Conservation (phyloP, 1,139 yeast species). For the Yamadazyma jaroonii region DNA sequence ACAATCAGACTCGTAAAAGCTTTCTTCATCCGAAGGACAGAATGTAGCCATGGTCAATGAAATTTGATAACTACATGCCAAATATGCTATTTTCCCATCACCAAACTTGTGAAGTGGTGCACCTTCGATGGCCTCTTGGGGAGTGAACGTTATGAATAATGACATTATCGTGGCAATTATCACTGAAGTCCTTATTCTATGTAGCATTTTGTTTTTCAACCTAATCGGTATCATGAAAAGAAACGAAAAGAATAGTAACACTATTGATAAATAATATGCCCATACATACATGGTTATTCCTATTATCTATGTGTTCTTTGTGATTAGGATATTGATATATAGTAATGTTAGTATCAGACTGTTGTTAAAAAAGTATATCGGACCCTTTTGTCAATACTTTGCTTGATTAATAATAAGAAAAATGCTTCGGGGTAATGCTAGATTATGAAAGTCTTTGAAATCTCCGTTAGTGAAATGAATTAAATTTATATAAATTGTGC, state of each 20-base stretch:
- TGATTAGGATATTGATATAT: too few species aligned
- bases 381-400: too few species aligned
- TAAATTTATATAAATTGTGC: too few species aligned
- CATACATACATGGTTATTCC: neutral
- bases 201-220: slow-evolving; percentile 11
- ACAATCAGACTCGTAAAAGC: slow-evolving; percentile 17
- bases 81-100: slow-evolving; percentile 26
- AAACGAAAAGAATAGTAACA: slow-evolving; percentile 15
- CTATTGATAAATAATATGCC: slow-evolving; percentile 15
- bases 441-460: too few species aligned
- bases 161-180: slow-evolving; percentile 19
- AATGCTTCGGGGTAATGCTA: too few species aligned
- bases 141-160: slow-evolving; percentile 25
- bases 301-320: neutral
- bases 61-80: slow-evolving; percentile 31
- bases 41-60: slow-evolving; percentile 19
- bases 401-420: too few species aligned
- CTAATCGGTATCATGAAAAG: slow-evolving; percentile 21
- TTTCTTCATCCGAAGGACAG: slow-evolving; percentile 16
- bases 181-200: slow-evolving; percentile 14
- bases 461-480: too few species aligned
- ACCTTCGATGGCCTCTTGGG: slow-evolving; percentile 28
- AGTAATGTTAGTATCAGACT: too few species aligned
- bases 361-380: too few species aligned
- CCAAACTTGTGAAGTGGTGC: slow-evolving; percentile 37